phyloP scores from a whole-genome alignment of 352 stramenopile species.

The Globisporangium perplexum region DNA sequence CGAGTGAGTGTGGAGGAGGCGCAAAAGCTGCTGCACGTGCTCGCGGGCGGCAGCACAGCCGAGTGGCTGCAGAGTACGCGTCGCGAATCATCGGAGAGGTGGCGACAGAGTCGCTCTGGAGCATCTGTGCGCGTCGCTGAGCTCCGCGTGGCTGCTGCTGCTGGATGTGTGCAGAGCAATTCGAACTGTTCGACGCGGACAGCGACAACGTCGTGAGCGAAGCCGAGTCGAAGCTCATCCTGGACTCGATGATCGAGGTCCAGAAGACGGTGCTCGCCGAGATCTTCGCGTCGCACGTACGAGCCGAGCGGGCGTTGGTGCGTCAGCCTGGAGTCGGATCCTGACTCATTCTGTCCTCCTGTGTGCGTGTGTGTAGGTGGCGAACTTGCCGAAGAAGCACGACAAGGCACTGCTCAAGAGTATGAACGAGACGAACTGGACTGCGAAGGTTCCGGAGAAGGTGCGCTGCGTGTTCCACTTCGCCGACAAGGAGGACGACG shows the following conservation, averaged over 20 bases:
- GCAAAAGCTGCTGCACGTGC: slow-evolving; percentile 31
- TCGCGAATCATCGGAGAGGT: background rate
- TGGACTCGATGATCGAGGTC: slow-evolving; percentile 52
- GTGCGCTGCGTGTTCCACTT: slow-evolving; percentile 72
- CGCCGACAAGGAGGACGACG: slow-evolving; percentile 51
- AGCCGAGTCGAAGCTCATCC: slow-evolving; percentile 42
- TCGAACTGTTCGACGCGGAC: slow-evolving; percentile 53
- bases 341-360: too few relatives aligned
- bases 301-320: background rate
- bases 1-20: slow-evolving; percentile 38
- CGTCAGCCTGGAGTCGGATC: too few relatives aligned
- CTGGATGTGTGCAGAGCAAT: slow-evolving; percentile 30
- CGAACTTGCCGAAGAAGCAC: slow-evolving; percentile 58
- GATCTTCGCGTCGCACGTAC: slow-evolving; percentile 59
- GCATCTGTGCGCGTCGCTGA: background rate
- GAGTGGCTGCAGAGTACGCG: slow-evolving; percentile 40
- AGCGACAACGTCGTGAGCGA: slow-evolving; percentile 47
- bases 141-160: background rate
- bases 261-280: slow-evolving; percentile 54
- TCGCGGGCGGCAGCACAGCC: slow-evolving; percentile 25
- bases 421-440: slow-evolving; percentile 56
- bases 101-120: slow-evolving; percentile 8
- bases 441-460: slow-evolving; percentile 69
- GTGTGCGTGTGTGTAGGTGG: slow-evolving; percentile 20
- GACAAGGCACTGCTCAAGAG: slow-evolving; percentile 43